Base-by-base conservation (phyloP, 192 early-diverging fungal species). In the Podila epigama region DNA sequence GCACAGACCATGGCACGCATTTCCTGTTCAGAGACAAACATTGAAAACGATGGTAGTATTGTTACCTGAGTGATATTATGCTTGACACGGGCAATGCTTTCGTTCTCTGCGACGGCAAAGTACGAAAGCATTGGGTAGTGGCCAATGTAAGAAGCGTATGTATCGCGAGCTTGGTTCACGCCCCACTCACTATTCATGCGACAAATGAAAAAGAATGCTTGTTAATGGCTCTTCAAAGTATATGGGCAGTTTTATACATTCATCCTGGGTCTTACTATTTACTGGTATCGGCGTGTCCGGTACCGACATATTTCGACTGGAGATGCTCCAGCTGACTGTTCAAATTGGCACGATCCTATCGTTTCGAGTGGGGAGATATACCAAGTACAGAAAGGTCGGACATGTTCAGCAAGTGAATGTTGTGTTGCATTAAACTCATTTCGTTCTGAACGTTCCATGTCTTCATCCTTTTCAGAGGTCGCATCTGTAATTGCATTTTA, bases 261-360 rank as follows among this genome's bases (percentile, higher is more conserved):
- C 3, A 28, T 10, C 10, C 12, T 7, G 51, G 62, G 48, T n/a
- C 82, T 86, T 89, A 94, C 94, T 86, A 90, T 85, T 93, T 94
- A 56, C 88, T 92, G 39, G 95, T 96, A 63, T 96, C 95, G 22
- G 95, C 93, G 67, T 96, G 92, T 60, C 95, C 95, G 20, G 94
- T 96, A 58, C 95, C 95, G 25, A 94, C 90, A 63, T 94, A 91
- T 81, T 93, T 93, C 28, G 91, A 92, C 83, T 94, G 93, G 36
- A 93, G 80, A 79, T 93, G 92, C 71, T 93, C 92, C 31, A 93
- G 83, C 60, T 93, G 92, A 75, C 91, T 91, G 79, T 93, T 92
- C 52, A 92, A 75, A 57, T 89, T 91, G 65, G 89, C 84, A 13
- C 87, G 84, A 79, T 90, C 87, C 87, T 89, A 79, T 51, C 5